Evolutionary conservation across 2,329 filamentous ascomycete genomes (phyloP).

Genomic region (Cytospora schulzeri): DNA sequence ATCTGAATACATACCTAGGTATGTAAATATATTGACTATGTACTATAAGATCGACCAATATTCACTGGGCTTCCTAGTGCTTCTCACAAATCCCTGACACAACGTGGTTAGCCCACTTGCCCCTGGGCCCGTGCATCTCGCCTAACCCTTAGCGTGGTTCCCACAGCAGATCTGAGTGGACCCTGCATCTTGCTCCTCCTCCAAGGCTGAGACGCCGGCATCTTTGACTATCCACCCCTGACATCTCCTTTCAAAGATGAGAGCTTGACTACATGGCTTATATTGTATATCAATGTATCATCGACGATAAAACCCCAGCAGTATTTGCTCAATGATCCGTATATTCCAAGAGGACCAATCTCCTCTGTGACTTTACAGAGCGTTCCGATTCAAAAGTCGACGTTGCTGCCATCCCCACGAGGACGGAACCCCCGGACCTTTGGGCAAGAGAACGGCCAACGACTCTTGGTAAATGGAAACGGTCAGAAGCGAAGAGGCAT

Average conservation of each 20-base stretch:
- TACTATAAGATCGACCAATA: neutral
- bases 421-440: too few relatives aligned
- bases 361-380: neutral
- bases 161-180: neutral
- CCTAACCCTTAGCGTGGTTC: neutral
- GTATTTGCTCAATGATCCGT: neutral
- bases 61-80: neutral
- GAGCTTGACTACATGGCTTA: neutral
- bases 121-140: constrained; percentile 1
- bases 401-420: neutral
- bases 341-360: neutral
- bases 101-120: neutral
- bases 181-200: neutral
- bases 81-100: neutral
- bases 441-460: neutral
- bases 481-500: neutral
- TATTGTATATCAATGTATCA: neutral
- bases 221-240: neutral
- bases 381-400: neutral
- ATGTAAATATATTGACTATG: too few relatives aligned
- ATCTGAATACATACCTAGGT: too few relatives aligned
- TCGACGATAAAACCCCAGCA: neutral
- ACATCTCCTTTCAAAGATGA: neutral
- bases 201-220: neutral
- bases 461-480: neutral